Evolutionary conservation across 192 early-diverging fungal genomes (phyloP).

Genomic region (Coemansia sp.): DNA sequence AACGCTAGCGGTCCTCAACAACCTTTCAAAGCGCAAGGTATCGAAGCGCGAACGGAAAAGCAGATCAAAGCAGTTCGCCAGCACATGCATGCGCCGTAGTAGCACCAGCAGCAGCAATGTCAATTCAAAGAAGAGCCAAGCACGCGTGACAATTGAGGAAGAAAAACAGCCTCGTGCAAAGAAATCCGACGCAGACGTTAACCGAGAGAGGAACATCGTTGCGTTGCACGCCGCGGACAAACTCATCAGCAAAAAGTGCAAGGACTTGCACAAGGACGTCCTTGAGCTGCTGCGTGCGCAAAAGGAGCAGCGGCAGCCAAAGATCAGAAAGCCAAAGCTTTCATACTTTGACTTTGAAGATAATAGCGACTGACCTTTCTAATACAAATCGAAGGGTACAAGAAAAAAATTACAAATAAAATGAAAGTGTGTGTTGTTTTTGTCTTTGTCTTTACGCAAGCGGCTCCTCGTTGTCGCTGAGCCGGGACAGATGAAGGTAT

Average conservation of each 20-base stretch:
- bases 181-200: slow-evolving; percentile 8
- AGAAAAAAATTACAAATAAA: background rate
- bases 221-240: slow-evolving; percentile 27
- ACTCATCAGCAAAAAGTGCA: slow-evolving; percentile 26
- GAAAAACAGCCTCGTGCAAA: background rate
- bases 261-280: slow-evolving; percentile 33
- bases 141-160: background rate
- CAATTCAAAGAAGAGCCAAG: background rate
- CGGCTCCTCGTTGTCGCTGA: slow-evolving; percentile 91
- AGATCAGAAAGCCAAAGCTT: slow-evolving; percentile 23
- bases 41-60: slow-evolving; percentile 25
- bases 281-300: slow-evolving; percentile 45
- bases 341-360: slow-evolving; percentile 52
- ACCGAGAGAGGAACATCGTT: slow-evolving; percentile 19
- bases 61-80: slow-evolving; percentile 6
- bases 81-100: background rate
- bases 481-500: slow-evolving; percentile 87
- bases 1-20: slow-evolving; percentile 27
- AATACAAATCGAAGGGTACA: too few species aligned
- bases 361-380: slow-evolving; percentile 14
- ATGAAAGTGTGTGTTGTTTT: background rate
- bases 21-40: slow-evolving; percentile 26
- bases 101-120: background rate
- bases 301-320: slow-evolving; percentile 35
- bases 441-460: slow-evolving; percentile 50